Evolutionary conservation across 306 rosid genomes (phyloP), one percentile per base, ranked within the genome.

Genomic region (Cucurbita ficifolia): DNA sequence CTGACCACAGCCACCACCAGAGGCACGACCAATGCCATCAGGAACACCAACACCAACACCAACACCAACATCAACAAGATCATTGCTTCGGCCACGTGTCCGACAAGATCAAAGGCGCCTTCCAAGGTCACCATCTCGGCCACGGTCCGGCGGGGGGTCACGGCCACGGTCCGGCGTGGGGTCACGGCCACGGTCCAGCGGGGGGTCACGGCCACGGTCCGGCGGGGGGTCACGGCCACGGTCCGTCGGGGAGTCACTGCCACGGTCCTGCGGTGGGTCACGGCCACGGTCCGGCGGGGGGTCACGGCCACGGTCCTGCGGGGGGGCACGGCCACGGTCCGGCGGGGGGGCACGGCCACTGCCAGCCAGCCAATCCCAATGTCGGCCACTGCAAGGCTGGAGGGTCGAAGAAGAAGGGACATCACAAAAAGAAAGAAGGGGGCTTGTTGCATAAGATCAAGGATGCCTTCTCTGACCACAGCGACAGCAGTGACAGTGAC

Each of bases 401-500:
- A 6, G 46, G 42, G 43, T 7, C 36, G 8, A 42, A 42, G 36
- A 43, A 65, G 70, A 38, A 11, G 53, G 72, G 22, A 67, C 52
- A 67, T 7, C 39, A 46, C 17, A 21, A 21, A 22, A 42, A 43
- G 0, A 67, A 67, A 7, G 72, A 67, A 12, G 54, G 53, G 1
- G 17, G 51, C 11, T 43, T 19, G 2, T 21, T 65, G 33, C 36
- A 43, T 14, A 65, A 43, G 18, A 65, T 65, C 17, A 65, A 65
- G 72, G 72, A 65, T 2, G 53, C n/a, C n/a, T 40, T 43, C 22
- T 67, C 72, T 13, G 72, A 22, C 53, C 18, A 67, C 17, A 67
- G 72, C 54, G 33, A 29, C 33, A 65, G 53, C 3, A 39, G 22
- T 13, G 55, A 74, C 57, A 55, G 77, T 61, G 80, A 80, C 24